Conservation (phyloP, 2,329 filamentous ascomycete species). For the Cladosporium cucumerinum region DNA sequence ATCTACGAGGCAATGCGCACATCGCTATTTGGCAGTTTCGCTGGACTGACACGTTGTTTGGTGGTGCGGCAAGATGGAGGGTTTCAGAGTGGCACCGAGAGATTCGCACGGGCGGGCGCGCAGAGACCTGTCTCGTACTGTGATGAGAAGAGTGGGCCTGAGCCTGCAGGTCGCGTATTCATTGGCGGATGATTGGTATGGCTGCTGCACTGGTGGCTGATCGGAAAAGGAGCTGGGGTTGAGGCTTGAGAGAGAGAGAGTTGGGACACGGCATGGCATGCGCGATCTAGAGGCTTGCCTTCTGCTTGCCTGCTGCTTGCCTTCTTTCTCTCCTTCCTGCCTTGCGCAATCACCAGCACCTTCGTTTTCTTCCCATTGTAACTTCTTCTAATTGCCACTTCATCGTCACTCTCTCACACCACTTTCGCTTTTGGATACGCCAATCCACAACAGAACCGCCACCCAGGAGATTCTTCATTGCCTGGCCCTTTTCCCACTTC, state of each 20-base stretch:
- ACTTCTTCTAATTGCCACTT: slow-evolving; percentile 14
- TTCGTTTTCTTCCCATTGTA: slow-evolving; percentile 14
- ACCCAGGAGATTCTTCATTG: slow-evolving; percentile 7
- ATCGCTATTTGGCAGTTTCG: neutral
- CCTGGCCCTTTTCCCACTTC: neutral
- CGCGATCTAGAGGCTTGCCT: neutral
- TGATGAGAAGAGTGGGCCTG: neutral
- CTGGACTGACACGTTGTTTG: neutral
- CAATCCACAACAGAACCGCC: neutral
- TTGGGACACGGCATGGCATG: neutral
- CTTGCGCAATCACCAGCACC: slow-evolving; percentile 7
- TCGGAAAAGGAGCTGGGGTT: neutral
- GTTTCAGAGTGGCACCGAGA: neutral
- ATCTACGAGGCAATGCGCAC: neutral
- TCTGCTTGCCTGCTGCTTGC: neutral
- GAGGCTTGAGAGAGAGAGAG: neutral
- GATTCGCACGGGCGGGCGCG: neutral
- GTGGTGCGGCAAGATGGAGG: neutral
- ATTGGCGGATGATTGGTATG: neutral
- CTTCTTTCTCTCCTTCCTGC: slow-evolving; percentile 14
- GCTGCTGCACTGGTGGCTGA: neutral
- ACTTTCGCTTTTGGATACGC: slow-evolving; percentile 15
- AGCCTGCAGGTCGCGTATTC: neutral
- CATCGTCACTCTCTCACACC: slow-evolving; percentile 22
- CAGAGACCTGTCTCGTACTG: neutral